These are phyloP conservation scores for Candida nanaspora DNA, from an alignment of 805 yeast genomes.

Conservation along the genomic window DNA sequence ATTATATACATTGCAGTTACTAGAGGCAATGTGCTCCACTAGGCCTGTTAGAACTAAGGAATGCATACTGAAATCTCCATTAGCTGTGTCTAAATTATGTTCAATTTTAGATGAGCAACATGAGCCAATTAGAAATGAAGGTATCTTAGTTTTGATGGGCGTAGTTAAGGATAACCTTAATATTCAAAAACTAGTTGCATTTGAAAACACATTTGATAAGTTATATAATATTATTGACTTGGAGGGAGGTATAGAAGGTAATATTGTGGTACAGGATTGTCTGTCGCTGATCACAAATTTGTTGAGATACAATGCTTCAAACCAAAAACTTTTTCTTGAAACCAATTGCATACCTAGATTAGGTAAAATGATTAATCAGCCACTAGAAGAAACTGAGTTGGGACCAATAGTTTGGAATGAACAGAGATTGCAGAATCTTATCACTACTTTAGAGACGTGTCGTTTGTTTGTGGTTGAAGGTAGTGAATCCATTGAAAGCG, in stretches of 20 bases:
- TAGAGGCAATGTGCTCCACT: slow-evolving; percentile 76
- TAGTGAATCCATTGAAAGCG: slow-evolving; percentile 49
- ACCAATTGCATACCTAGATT: slow-evolving; percentile 69
- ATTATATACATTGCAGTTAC: slow-evolving; percentile 73
- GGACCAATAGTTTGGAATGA: slow-evolving; percentile 64
- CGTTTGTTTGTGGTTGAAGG: slow-evolving; percentile 68
- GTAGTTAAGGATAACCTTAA: slow-evolving; percentile 75
- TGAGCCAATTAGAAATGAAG: slow-evolving; percentile 87
- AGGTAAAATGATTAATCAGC: slow-evolving; percentile 55
- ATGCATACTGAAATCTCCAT: slow-evolving; percentile 61
- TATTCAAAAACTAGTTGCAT: slow-evolving; percentile 88
- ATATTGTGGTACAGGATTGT: slow-evolving; percentile 87
- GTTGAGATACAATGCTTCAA: slow-evolving; percentile 75
- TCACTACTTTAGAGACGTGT: slow-evolving; percentile 64
- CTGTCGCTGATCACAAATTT: slow-evolving; percentile 66
- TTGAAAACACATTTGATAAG: slow-evolving; percentile 84
- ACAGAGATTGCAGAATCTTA: slow-evolving; percentile 62
- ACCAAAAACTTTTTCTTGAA: slow-evolving; percentile 83
- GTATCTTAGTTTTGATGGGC: slow-evolving; percentile 75
- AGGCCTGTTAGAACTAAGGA: slow-evolving; percentile 72
- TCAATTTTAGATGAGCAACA: slow-evolving; percentile 50
- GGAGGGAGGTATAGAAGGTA: slow-evolving; percentile 88
- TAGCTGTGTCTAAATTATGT: slow-evolving; percentile 75
- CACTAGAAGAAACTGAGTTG: slow-evolving; percentile 35
- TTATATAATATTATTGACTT: slow-evolving; percentile 72